Conservation (phyloP, 2,329 filamentous ascomycete genomes). For the Fusarium oligoseptatum region DNA sequence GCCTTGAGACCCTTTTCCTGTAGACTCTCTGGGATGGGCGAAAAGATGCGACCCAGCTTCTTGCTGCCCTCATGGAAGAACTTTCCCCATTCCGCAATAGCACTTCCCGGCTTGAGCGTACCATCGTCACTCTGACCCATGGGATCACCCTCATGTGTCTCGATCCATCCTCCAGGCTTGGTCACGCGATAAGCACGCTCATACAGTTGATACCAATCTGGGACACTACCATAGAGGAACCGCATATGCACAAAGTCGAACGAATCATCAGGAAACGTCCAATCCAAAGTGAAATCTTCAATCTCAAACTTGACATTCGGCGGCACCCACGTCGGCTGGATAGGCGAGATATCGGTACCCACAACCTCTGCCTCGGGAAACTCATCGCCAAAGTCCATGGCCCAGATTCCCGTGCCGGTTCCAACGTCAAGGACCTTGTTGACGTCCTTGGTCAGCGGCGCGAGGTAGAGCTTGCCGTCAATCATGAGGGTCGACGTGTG, state of each 20-base stretch:
- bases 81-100: slow-evolving; percentile 44
- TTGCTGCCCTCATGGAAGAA: slow-evolving; percentile 47
- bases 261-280: slow-evolving; percentile 48
- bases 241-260: slow-evolving; percentile 74
- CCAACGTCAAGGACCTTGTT: slow-evolving; percentile 33
- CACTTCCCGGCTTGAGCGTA: slow-evolving; percentile 45
- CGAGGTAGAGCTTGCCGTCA: slow-evolving; percentile 30
- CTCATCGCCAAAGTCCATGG: slow-evolving; percentile 60
- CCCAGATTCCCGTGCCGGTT: slow-evolving; percentile 57
- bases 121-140: slow-evolving; percentile 48
- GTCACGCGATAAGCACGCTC: slow-evolving; percentile 63
- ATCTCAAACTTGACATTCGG: slow-evolving; percentile 59
- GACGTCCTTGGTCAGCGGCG: slow-evolving; percentile 11
- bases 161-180: slow-evolving; percentile 66
- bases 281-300: slow-evolving; percentile 49
- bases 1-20: slow-evolving; percentile 37
- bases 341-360: slow-evolving; percentile 69
- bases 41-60: slow-evolving; percentile 49
- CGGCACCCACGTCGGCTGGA: slow-evolving; percentile 66
- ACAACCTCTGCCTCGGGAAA: slow-evolving; percentile 60
- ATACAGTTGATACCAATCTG: slow-evolving; percentile 68
- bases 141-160: slow-evolving; percentile 49
- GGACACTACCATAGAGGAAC: slow-evolving; percentile 67
- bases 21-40: slow-evolving; percentile 18
- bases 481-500: slow-evolving; percentile 29